Evolutionary conservation across 225 moss, liverwort and hornwort species (phyloP), one percentile per base, ranked within the genome.

Genomic region (Bryoerythrophyllum caledonicum): DNA sequence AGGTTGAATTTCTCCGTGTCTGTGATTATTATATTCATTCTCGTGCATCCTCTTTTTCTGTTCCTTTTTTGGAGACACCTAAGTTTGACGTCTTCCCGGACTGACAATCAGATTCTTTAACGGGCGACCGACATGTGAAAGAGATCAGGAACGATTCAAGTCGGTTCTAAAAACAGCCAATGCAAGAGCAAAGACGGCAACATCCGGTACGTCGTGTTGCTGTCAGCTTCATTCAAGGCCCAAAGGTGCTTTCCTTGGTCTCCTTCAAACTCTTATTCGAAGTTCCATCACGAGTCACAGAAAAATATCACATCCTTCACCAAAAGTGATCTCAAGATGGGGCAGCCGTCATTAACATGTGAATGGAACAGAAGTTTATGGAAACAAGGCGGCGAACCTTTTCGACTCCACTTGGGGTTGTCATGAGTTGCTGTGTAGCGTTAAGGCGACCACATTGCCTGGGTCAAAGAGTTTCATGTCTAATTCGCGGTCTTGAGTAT

Each of bases 211-310:
- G 32, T 24, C n/a, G 34, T 79, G 46, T 17, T 38, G 16, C 7
- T 68, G 76, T 67, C 76, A 57, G 75, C 82, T 79, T 66, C 20
- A 67, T 55, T 71, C 13, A 75, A 67, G 79, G 46, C 55, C 61
- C 27, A 44, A n/a, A 38, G 67, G 46, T 48, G 68, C 40, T 14
- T 52, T n/a, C 30, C 30, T 63, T 60, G 46, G 14, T 30, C 60
- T 7, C 20, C 72, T 30, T 8, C 8, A 0, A 4, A 30, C n/a
- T n/a, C 10, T 44, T 44, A 49, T 49, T 1, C 6, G 48, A 49
- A 49, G 4, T n/a, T n/a, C n/a, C 19, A 49, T 48, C 48, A 1
- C 13, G 14, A 49, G 48, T 49, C 48, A 49, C 17, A 19, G 19
- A 6, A 19, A 17, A 49, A 6, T 17, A 17, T 49, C 19, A 19